Percentiles rank a stretch among this genome's conserved stretches.
Conservation (phyloP, 176 grass and related monocot species). For the Hordeum marinum region DNA sequence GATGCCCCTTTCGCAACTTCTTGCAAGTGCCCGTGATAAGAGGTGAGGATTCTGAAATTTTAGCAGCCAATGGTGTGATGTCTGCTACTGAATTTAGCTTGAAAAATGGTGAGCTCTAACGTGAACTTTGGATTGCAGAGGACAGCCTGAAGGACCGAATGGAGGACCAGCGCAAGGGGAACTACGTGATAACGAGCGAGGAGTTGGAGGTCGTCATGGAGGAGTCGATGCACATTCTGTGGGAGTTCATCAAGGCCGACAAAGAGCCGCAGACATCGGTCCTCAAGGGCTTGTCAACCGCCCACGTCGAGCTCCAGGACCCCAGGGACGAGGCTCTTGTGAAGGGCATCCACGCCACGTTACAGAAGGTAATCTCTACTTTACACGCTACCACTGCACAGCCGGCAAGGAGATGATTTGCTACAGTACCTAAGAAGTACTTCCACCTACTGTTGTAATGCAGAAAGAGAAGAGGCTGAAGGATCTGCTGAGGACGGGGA, state of each 20-base stretch:
- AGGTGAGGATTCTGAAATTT: slow-evolving; percentile 39
- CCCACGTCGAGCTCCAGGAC: slow-evolving; percentile 68
- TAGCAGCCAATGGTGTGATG: neutral
- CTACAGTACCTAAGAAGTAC: neutral
- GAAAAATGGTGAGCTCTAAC: neutral
- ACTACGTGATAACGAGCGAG: slow-evolving; percentile 59
- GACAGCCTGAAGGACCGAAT: slow-evolving; percentile 75
- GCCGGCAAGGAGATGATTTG: neutral
- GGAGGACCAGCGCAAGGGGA: slow-evolving; percentile 77
- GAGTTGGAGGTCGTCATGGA: slow-evolving; percentile 78
- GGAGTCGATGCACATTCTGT: slow-evolving; percentile 71
- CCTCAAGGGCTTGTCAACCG: slow-evolving; percentile 55
- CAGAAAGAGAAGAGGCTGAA: slow-evolving; percentile 94
- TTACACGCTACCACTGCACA: neutral
- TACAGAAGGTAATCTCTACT: slow-evolving; percentile 70
- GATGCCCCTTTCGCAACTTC: slow-evolving; percentile 68
- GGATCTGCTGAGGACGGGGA: slow-evolving; percentile 79
- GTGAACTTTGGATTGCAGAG: slow-evolving; percentile 48
- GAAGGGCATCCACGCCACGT: slow-evolving; percentile 45
- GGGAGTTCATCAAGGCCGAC: slow-evolving; percentile 93
- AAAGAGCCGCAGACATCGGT: slow-evolving; percentile 46
- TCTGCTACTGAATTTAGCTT: neutral
- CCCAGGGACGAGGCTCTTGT: slow-evolving; percentile 63
- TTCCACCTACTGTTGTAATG: neutral
- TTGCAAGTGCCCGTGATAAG: slow-evolving; percentile 83